Evolutionary conservation across 495 filamentous ascomycete species (phyloP).

Genomic region (Aspergillus ostianus): DNA sequence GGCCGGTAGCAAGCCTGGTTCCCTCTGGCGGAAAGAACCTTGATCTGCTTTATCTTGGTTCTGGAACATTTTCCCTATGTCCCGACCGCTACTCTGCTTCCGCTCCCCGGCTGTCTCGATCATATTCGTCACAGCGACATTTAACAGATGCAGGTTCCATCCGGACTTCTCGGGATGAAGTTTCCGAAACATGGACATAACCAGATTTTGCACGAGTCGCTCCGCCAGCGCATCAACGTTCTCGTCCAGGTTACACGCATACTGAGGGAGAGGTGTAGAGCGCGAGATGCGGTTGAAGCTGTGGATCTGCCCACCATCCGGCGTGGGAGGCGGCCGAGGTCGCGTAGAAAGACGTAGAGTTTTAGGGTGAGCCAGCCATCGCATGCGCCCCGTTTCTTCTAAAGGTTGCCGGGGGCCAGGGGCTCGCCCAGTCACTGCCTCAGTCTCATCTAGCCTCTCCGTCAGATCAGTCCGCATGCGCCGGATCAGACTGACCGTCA

Average conservation of each 20-base stretch:
- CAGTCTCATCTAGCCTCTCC: constrained; percentile 43
- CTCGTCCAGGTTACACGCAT: constrained; percentile 63
- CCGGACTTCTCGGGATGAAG: constrained; percentile 66
- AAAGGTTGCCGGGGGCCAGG: not conserved
- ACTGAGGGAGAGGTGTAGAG: constrained; percentile 63
- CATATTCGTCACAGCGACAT: constrained; percentile 87
- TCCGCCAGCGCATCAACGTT: constrained; percentile 58
- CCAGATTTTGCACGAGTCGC: constrained; percentile 63
- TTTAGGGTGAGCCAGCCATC: constrained; percentile 66
- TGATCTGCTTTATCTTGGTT: constrained; percentile 60
- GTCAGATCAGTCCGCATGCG: constrained; percentile 77
- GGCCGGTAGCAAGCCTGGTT: constrained; percentile 30
- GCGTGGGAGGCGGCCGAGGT: constrained; percentile 55
- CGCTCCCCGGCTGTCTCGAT: constrained; percentile 54
- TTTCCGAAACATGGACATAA: constrained; percentile 69
- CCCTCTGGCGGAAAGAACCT: not conserved
- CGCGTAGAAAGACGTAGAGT: constrained; percentile 79
- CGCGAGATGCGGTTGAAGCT: constrained; percentile 65
- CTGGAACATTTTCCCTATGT: constrained; percentile 70
- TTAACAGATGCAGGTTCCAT: constrained; percentile 80
- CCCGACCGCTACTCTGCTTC: constrained; percentile 48
- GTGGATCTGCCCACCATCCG: constrained; percentile 49
- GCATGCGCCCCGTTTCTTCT: constrained; percentile 18
- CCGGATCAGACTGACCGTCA: constrained; percentile 69
- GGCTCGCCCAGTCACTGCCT: constrained; percentile 11